Evolutionary conservation across 768 basidiomycete species (phyloP).

Genomic region (Tylopilus subfusipes): DNA sequence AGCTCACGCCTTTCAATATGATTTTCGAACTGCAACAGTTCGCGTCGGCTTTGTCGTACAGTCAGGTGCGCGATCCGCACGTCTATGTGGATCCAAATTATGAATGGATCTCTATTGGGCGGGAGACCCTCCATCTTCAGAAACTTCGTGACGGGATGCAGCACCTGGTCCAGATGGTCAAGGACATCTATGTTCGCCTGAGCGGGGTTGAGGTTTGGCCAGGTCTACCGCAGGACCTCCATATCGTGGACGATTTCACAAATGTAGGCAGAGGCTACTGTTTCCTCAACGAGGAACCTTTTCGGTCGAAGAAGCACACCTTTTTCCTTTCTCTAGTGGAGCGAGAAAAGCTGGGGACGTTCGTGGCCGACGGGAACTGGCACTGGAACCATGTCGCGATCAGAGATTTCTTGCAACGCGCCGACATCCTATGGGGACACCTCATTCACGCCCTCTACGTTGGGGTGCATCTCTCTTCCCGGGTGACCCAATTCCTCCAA

Average conservation of each 20-base stretch:
- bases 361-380: neutral
- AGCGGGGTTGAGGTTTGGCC: neutral
- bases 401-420: neutral
- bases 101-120: neutral
- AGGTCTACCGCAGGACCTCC: neutral
- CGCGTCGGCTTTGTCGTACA: neutral
- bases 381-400: neutral
- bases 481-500: constrained; percentile 2
- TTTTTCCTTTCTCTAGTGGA: neutral
- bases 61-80: neutral
- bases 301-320: neutral
- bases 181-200: neutral
- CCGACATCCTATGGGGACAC: neutral
- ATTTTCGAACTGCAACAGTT: neutral
- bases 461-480: neutral
- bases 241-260: neutral
- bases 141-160: neutral
- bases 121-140: neutral
- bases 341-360: neutral
- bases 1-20: neutral
- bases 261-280: neutral
- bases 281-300: neutral
- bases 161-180: neutral
- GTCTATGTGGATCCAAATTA: neutral
- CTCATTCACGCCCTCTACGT: constrained; percentile 1